Percentiles rank a stretch among this genome's conserved stretches.
Evolutionary conservation across 768 basidiomycete genomes (phyloP).

Genomic region (Naganishia randhawae): DNA sequence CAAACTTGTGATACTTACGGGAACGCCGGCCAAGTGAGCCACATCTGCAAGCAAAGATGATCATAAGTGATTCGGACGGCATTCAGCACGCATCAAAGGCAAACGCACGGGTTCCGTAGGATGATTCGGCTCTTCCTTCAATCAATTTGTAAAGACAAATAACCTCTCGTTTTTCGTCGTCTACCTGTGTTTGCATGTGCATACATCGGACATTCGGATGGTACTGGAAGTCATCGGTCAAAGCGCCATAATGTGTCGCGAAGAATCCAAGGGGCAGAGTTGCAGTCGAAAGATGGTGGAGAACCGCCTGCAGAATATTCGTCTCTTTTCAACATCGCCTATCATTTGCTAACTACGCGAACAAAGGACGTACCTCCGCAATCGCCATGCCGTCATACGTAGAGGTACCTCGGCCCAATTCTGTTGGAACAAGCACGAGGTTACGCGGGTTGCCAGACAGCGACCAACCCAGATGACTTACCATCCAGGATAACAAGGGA

Average conservation of each 20-base stretch:
- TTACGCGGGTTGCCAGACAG: background rate
- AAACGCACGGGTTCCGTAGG: conserved; percentile 49
- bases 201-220: conserved; percentile 89
- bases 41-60: conserved; percentile 54
- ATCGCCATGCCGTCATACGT: conserved; percentile 99
- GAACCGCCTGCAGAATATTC: conserved; percentile 58
- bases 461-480: conserved; percentile 49
- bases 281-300: conserved; percentile 90
- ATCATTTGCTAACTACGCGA: conserved; percentile 49
- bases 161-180: conserved; percentile 85
- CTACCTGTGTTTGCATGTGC: conserved; percentile 92
- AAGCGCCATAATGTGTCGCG: conserved; percentile 92
- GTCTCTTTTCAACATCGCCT: background rate
- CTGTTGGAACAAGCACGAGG: conserved; percentile 52
- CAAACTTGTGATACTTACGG: conserved; percentile 48
- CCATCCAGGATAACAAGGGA: conserved; percentile 94
- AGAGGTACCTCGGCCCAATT: conserved; percentile 91
- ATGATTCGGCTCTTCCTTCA: conserved; percentile 47
- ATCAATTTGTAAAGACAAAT: conserved; percentile 92
- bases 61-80: background rate
- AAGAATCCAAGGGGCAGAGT: conserved; percentile 90
- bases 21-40: conserved; percentile 89
- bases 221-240: conserved; percentile 88
- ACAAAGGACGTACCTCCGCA: conserved; percentile 56
- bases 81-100: background rate